Base-by-base conservation (phyloP, 1,284 basidiomycete species). In the Grifola frondosa region DNA sequence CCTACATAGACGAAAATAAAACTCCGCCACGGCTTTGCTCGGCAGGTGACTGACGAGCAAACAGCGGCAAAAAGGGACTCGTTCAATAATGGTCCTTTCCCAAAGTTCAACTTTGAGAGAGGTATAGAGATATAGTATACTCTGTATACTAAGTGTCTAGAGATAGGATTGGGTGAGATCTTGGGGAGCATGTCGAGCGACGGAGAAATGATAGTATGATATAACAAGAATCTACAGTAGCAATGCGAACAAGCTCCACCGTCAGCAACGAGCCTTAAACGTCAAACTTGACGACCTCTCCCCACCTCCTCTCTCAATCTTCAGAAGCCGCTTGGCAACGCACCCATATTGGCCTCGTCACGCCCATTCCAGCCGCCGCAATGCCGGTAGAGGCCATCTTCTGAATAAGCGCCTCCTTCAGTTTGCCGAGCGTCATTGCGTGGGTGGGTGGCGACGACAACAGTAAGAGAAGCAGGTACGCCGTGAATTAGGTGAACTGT, bases 401-500 rank as follows among this genome's bases (percentile, higher is more conserved):
- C 20, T 54, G 54, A 3, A 68, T 63, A n/a, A 88, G 63, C n/a
- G 70, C 59, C 36, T 76, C 76, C 61, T 87, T 88, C 12, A 82
- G 67, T 49, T 72, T 72, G 47, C 74, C 78, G n/a, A 89, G 61
- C 5, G 83, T 67, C 61, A 87, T 68, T 12, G 80, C 66, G 45
- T 78, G 74, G 26, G 69, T 63, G 0, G 81, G 77, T 4, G 76
- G 67, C 19, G 70, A 66, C 17, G 68, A 66, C 20, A 88, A 63
- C 5, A 85, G 68, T 13, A 72, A 67, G 28, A 84, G 69, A 12
- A 85, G 66, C 39, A 89, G 68, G 53, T 79, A 72, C 3, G 84
- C 84, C 5, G 77, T 87, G 50, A 85, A 88, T 75, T 56, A 87
- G 84, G 48, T 88, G 84, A 16, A n/a, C n/a, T n/a, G 73, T 63